Conservation (phyloP, 306 rosid genomes). For the Abrus pulchellus region DNA sequence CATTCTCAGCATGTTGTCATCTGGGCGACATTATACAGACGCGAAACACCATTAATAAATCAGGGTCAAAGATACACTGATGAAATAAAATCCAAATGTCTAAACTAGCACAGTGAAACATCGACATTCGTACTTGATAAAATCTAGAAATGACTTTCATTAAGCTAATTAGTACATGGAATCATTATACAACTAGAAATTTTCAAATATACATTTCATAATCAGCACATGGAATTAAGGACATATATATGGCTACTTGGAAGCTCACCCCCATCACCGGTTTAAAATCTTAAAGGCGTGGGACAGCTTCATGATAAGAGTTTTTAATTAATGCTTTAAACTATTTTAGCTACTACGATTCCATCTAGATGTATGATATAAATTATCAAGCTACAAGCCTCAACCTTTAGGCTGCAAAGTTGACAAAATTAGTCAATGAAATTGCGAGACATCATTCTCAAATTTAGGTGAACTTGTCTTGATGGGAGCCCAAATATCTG, state of each 20-base stretch:
- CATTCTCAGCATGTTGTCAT: not conserved
- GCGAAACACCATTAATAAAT: not conserved
- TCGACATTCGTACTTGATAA: not conserved
- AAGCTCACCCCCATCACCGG: slow-evolving; percentile 58
- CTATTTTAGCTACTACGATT: slow-evolving; percentile 46
- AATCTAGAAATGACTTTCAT: slow-evolving; percentile 42
- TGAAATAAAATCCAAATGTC: not conserved
- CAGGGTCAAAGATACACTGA: not conserved
- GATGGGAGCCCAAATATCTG: slow-evolving; percentile 98
- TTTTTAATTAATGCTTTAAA: slow-evolving; percentile 42
- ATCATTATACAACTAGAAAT: slow-evolving; percentile 46
- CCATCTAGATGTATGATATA: slow-evolving; percentile 50
- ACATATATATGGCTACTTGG: slow-evolving; percentile 43
- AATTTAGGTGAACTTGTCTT: slow-evolving; percentile 71
- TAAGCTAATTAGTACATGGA: slow-evolving; percentile 48
- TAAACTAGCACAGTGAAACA: slow-evolving; percentile 2
- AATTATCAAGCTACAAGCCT: slow-evolving; percentile 46
- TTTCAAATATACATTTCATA: slow-evolving; percentile 62
- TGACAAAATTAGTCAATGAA: slow-evolving; percentile 54
- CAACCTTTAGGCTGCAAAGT: slow-evolving; percentile 46
- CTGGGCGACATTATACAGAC: not conserved
- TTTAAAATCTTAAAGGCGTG: slow-evolving; percentile 61
- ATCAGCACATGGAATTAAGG: slow-evolving; percentile 49
- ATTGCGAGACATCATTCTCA: slow-evolving; percentile 60
- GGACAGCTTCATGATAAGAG: slow-evolving; percentile 48